Evolutionary conservation across 1,284 basidiomycete genomes (phyloP), one percentile per base, ranked within the genome.

Genomic region (Ustilago tritici): DNA sequence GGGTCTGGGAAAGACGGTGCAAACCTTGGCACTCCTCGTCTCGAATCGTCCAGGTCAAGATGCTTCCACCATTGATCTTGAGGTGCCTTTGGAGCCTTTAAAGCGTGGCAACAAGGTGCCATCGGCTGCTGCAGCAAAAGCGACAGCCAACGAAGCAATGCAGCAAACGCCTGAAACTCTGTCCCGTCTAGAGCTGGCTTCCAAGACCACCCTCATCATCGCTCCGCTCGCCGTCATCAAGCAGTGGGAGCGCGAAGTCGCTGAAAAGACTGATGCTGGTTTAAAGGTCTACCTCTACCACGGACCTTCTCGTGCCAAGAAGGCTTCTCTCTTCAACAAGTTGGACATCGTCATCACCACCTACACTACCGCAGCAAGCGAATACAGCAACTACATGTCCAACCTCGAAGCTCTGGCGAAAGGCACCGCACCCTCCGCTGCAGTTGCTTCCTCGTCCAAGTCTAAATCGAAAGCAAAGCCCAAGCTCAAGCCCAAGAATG

Each of bases 181-280:
- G 43, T 63, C 59, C 36, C 71, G 66, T 34, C 53, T n/a, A 41
- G 60, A 65, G 49, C 61, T 61, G 68, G 61, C 58, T 14, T 73
- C 77, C 56, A 76, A 76, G 14, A 78, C 79, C 4, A 79, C 78
- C 1, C 61, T 87, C 55, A 85, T 81, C 53, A 76, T 88, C 11
- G 87, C 84, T 11, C 87, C 87, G 0, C 76, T 88, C 6, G 91
- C 93, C 8, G 90, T 99, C 19, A 92, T 98, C 70, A 90, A 90
- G 17, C 96, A 99, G 85, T 99, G 96, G 96, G 92, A 92, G 19
- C 88, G 90, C 4, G 96, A 99, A 85, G 91, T 94, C 46, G 87
- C 89, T 64, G 93, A 92, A 69, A 95, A 96, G 89, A 91, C 92
- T 0, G 81, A 86, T 19, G 69, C 70, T 15, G 64, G 64, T 11